These are phyloP conservation scores for Mycena rosella DNA, from an alignment of 768 basidiomycete genomes.

Conservation along the genomic window DNA sequence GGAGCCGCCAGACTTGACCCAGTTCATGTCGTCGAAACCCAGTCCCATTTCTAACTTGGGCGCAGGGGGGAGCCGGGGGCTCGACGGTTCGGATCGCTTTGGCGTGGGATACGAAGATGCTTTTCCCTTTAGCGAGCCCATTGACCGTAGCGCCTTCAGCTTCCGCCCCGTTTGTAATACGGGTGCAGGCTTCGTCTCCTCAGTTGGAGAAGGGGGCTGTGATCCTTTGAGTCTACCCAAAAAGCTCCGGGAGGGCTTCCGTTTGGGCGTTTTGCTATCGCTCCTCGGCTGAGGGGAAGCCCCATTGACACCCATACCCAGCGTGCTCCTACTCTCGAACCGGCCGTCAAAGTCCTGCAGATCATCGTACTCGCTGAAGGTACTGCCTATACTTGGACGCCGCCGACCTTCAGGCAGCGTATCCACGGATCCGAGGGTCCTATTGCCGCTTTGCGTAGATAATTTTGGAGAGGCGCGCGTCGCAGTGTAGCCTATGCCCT, in stretches of 20 bases:
- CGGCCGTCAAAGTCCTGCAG: slow-evolving; percentile 88
- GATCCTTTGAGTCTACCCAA: slow-evolving; percentile 71
- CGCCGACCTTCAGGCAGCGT: slow-evolving; percentile 55
- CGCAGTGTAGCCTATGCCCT: slow-evolving; percentile 88
- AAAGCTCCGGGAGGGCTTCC: slow-evolving; percentile 78
- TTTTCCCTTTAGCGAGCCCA: slow-evolving; percentile 82
- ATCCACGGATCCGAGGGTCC: slow-evolving; percentile 28
- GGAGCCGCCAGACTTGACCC: slow-evolving; percentile 53
- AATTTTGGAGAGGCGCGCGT: slow-evolving; percentile 44
- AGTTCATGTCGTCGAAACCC: slow-evolving; percentile 67
- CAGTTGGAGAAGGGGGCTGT: slow-evolving; percentile 58
- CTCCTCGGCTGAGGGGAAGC: slow-evolving; percentile 47
- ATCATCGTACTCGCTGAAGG: slow-evolving; percentile 91
- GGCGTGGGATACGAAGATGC: slow-evolving; percentile 46
- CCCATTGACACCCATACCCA: slow-evolving; percentile 54
- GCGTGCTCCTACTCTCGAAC: slow-evolving; percentile 87
- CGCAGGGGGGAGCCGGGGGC: slow-evolving; percentile 67
- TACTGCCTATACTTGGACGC: slow-evolving; percentile 78
- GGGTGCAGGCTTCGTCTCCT: slow-evolving; percentile 50
- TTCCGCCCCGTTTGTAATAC: slow-evolving; percentile 56
- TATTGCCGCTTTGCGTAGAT: slow-evolving; percentile 41
- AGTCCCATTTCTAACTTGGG: slow-evolving; percentile 68
- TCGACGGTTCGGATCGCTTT: slow-evolving; percentile 56
- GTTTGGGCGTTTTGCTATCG: slow-evolving; percentile 56
- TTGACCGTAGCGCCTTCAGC: slow-evolving; percentile 82